Base-by-base conservation (phyloP, 768 basidiomycete genomes). In the Rubroboletus satanas region DNA sequence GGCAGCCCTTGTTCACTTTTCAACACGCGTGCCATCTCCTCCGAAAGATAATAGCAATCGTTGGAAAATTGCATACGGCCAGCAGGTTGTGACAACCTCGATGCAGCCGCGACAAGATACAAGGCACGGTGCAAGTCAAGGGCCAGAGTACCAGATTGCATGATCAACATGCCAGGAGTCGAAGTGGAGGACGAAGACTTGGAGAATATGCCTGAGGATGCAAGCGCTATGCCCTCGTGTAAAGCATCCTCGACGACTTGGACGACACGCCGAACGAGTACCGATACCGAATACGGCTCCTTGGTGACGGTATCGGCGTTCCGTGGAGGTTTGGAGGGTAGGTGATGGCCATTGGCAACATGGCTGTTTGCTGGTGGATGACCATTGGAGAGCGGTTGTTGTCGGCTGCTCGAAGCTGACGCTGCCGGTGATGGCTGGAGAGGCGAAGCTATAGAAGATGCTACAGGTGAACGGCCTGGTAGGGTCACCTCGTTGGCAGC, bases 121-220 rank as follows among this genome's bases (percentile, higher is more conserved):
- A 97, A 67, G 1, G 90, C 90, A 42, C 88, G 80, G 71, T 85
- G 89, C 9, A 97, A 73, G 51, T 95, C 93, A 51, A 96, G 75
- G 2, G 85, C 76, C 17, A 85, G 79, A 3, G 83, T 74, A 17
- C 86, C 79, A 1, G 86, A 77, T 58, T 85, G 80, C 42, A 81
- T 64, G 26, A 94, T 75, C 21, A 85, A 72, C 2, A 71, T 74
- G 10, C 88, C 87, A 18, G 81, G 78, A 3, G 71, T 57, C 2
- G 62, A 68, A 29, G 61, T 62, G 31, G 77, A 61, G 29, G 70
- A 58, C 0, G 56, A 64, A 50, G 55, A 47, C 29, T 71, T 57
- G 31, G 75, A 58, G 52, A 89, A 79, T 28, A 87, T 74, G 51
- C 76, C 77, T 1, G 86, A 84, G 1, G 77, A 68, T 8, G 79